These are phyloP conservation scores for Mycena sanguinolenta DNA, from an alignment of 768 basidiomycete genomes.

Conservation along the genomic window DNA sequence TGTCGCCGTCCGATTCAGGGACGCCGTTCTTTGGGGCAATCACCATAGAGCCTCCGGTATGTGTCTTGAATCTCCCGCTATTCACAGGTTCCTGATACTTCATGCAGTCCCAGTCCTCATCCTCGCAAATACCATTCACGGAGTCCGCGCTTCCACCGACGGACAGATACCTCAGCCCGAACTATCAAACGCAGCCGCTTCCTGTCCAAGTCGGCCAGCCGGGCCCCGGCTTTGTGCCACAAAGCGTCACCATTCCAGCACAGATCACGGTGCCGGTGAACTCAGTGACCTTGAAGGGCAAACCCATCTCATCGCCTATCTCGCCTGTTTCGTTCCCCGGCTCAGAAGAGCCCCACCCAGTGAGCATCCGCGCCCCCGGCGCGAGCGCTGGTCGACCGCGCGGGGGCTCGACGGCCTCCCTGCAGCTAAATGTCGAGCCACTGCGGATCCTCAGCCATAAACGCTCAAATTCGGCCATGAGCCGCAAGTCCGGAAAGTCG, in stretches of 20 bases:
- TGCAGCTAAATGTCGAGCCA: background rate
- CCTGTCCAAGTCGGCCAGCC: background rate
- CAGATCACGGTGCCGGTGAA: conserved; percentile 31
- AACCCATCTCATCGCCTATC: conserved; percentile 19
- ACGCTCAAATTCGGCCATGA: conserved; percentile 8
- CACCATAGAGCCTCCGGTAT: conserved; percentile 31
- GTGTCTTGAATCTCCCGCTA: background rate
- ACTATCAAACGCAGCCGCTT: conserved; percentile 23
- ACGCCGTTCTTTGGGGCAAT: conserved; percentile 26
- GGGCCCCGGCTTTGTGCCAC: conserved; percentile 27
- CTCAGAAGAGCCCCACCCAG: background rate
- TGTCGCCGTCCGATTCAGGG: conserved; percentile 33
- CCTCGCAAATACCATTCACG: conserved; percentile 20
- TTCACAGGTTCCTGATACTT: background rate
- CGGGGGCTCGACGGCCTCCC: background rate
- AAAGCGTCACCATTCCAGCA: conserved; percentile 26
- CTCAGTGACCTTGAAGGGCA: conserved; percentile 29
- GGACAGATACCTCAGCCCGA: conserved; percentile 31
- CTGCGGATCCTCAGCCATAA: conserved; percentile 14
- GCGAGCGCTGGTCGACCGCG: background rate
- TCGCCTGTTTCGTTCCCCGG: conserved; percentile 1
- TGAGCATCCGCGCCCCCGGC: conserved; percentile 5
- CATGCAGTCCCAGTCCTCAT: conserved; percentile 21
- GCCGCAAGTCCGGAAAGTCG: conserved; percentile 20
- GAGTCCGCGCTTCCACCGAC: background rate